Conservation (phyloP, 192 early-diverging fungal genomes). For the Coemansia sp. region DNA sequence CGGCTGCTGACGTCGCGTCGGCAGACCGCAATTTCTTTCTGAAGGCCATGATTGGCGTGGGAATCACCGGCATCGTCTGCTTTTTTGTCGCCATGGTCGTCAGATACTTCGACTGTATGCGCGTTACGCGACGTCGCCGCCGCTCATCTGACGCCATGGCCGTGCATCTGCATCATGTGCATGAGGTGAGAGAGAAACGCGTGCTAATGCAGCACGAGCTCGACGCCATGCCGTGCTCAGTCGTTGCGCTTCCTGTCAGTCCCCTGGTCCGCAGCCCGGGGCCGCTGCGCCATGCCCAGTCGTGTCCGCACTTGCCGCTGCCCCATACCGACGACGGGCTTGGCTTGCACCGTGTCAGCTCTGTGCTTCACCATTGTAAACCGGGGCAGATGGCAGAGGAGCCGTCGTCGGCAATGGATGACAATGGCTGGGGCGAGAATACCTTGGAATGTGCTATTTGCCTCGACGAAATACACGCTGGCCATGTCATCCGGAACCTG, state of each 20-base stretch:
- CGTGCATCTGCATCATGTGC: conserved; percentile 1
- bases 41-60: conserved; percentile 50
- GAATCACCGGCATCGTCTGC: conserved; percentile 47
- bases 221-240: conserved; percentile 35
- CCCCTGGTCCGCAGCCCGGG: neutral
- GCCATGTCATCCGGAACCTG: conserved; percentile 34
- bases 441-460: conserved; percentile 47
- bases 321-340: neutral
- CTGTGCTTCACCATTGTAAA: neutral
- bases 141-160: neutral
- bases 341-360: neutral
- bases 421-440: conserved; percentile 3
- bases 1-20: conserved; percentile 30
- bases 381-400: neutral
- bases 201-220: conserved; percentile 39
- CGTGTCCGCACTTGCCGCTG: conserved; percentile 7
- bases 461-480: conserved; percentile 39
- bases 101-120: conserved; percentile 43
- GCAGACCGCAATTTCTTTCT: conserved; percentile 50
- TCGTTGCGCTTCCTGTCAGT: conserved; percentile 7
- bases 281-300: neutral
- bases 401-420: neutral
- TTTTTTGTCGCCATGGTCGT: conserved; percentile 46
- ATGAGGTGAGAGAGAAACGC: conserved; percentile 12
- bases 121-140: neutral